Percentiles rank a stretch among this genome's conserved stretches.
phyloP scores from a whole-genome alignment of 2,329 filamentous ascomycete species.

The Chalaropsis thielavioides region DNA sequence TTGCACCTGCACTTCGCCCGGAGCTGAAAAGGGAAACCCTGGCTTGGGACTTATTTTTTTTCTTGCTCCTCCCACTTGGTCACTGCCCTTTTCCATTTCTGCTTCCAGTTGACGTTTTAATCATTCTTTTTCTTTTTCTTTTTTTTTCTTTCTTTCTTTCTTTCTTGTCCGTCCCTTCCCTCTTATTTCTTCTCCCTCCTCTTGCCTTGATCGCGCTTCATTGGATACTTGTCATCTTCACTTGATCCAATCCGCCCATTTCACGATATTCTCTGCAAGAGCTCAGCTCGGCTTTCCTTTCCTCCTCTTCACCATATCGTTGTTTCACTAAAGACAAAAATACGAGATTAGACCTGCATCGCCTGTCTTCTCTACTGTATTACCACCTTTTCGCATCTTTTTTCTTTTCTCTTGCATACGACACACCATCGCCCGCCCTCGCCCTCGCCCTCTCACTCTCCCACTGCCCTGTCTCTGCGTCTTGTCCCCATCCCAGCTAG shows the following conservation, averaged over 20 bases:
- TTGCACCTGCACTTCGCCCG: too few species aligned
- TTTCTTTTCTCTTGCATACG: neutral
- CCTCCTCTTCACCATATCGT: neutral
- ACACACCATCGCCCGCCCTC: neutral
- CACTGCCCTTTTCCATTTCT: neutral
- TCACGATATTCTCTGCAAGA: neutral
- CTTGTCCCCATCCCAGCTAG: neutral
- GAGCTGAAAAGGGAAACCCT: neutral
- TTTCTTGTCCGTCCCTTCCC: too few species aligned
- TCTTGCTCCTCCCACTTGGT: neutral
- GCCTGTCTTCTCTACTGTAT: neutral
- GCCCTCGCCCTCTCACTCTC: neutral
- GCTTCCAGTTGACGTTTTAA: neutral
- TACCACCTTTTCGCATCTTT: neutral
- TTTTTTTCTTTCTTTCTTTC: neutral
- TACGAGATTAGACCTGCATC: neutral
- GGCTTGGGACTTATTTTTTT: neutral
- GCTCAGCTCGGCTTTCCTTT: neutral
- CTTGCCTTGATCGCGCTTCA: neutral
- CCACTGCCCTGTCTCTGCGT: too few species aligned
- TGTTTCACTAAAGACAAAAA: neutral
- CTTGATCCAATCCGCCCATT: neutral
- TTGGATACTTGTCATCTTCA: constrained; percentile 3
- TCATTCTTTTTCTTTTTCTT: neutral
- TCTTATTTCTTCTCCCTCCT: neutral